Conservation (phyloP, 306 rosid species). For the Sicyos baderoa region DNA sequence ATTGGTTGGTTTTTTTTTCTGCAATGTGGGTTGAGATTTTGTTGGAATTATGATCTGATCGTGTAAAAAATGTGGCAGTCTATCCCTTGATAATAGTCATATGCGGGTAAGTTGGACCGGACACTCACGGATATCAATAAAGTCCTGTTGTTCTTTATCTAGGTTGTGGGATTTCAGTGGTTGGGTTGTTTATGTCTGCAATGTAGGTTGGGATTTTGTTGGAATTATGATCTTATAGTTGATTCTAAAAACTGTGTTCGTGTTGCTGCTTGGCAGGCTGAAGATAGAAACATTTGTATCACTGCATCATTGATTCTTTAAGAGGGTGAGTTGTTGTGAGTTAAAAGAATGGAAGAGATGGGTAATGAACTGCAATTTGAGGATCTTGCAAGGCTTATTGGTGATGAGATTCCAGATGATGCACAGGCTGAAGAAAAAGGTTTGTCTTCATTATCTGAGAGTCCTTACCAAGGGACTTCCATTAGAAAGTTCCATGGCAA, state of each 20-base stretch:
- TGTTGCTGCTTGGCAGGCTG: constrained; percentile 13
- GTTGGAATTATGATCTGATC: background rate
- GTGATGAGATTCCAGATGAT: constrained; percentile 44
- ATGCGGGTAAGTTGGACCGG: too few species aligned
- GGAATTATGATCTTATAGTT: background rate
- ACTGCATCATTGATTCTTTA: background rate
- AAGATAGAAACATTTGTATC: background rate
- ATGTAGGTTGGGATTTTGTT: background rate
- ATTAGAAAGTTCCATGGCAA: constrained; percentile 20
- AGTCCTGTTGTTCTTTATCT: background rate
- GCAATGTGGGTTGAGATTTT: background rate
- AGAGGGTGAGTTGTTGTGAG: background rate
- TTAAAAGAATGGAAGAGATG: constrained; percentile 16
- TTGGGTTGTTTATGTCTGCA: background rate
- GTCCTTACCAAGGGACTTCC: constrained; percentile 23
- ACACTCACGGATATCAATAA: too few species aligned
- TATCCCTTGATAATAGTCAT: too few species aligned
- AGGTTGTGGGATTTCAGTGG: background rate
- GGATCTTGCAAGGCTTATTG: constrained; percentile 40
- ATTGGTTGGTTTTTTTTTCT: background rate
- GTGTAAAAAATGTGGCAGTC: background rate
- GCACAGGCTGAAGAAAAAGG: constrained; percentile 17
- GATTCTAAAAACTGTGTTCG: background rate
- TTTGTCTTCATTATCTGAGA: constrained; percentile 20
- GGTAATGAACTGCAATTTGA: constrained; percentile 31